phyloP scores from a whole-genome alignment of 2,329 filamentous ascomycete species.

The Cladorrhinum sp. region DNA sequence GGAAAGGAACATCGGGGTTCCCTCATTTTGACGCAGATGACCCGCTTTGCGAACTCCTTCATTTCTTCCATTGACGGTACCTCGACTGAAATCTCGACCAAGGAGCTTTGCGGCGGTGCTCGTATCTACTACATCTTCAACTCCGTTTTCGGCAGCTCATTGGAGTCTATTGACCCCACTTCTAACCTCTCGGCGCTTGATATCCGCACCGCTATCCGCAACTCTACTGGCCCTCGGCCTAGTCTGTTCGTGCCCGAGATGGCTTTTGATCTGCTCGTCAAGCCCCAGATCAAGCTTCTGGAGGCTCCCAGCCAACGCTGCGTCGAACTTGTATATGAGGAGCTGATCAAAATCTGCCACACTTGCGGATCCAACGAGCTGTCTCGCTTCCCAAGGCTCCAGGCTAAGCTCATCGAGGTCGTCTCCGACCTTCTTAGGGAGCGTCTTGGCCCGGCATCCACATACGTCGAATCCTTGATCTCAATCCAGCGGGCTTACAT shows the following conservation, averaged over 20 bases:
- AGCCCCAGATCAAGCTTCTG: conserved; percentile 95
- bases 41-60: conserved; percentile 93
- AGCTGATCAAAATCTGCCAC: conserved; percentile 98
- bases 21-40: conserved; percentile 95
- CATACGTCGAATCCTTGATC: conserved; percentile 93
- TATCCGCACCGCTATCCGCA: conserved; percentile 94
- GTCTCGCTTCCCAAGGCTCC: conserved; percentile 83
- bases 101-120: conserved; percentile 91
- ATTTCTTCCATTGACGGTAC: conserved; percentile 99
- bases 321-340: conserved; percentile 96
- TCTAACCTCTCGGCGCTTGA: conserved; percentile 91
- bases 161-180: conserved; percentile 95
- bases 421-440: conserved; percentile 94
- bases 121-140: conserved; percentile 99
- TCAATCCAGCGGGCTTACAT: conserved; percentile 98
- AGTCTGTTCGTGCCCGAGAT: conserved; percentile 97
- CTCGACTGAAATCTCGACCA: conserved; percentile 96
- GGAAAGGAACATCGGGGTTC: conserved; percentile 96
- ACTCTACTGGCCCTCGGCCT: conserved; percentile 92
- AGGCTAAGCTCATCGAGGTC: conserved; percentile 96
- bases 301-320: conserved; percentile 94
- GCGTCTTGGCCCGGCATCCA: conserved; percentile 81
- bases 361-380: conserved; percentile 96
- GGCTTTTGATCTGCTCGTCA: conserved; percentile 94
- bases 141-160: conserved; percentile 92